Base-by-base conservation (phyloP, 805 yeast species). In the Novakomyces olei region DNA sequence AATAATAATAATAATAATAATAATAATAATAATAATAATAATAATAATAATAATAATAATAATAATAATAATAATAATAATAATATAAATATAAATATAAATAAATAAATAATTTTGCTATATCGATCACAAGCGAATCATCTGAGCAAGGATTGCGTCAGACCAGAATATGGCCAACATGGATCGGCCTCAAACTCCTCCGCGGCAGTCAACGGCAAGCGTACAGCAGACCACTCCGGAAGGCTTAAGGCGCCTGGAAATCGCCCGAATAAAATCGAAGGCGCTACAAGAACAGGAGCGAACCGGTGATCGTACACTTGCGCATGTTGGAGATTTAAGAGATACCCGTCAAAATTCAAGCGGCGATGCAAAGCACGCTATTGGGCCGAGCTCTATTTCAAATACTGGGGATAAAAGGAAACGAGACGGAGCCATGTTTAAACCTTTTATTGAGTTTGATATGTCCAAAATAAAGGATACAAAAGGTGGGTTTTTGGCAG, bases 381-480 rank as follows among this genome's bases (percentile, higher is more conserved):
- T 15, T n/a, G 15, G 25, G 34, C 10, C 15, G 19, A n/a, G 30
- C 16, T 5, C n/a, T 38, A 37, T 19, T 29, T 20, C 15, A 41
- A 37, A n/a, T 34, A 34, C 26, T 40, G 44, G n/a, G 38, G 41
- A 6, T 40, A 45, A 31, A 49, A 46, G 40, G 46, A 49, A 36
- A 37, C 46, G 27, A 51, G 51, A 36, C n/a, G 25, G 3, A 58
- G 53, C 36, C n/a, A n/a, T n/a, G n/a, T n/a, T n/a, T n/a, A n/a
- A n/a, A n/a, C n/a, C n/a, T n/a, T n/a, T n/a, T n/a, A 54, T 58
- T 26, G 63, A 58, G 29, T 58, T 47, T 40, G 95, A 88, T 52
- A 67, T 88, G 42, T 67, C 95, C 2, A 75, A 80, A n/a, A 76
- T 91, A 80, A 67, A 68, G 39, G 94, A 88, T 44, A 58, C 75